Conservation (phyloP, 2,329 filamentous ascomycete genomes). For the Knoxdaviesia capensis region DNA sequence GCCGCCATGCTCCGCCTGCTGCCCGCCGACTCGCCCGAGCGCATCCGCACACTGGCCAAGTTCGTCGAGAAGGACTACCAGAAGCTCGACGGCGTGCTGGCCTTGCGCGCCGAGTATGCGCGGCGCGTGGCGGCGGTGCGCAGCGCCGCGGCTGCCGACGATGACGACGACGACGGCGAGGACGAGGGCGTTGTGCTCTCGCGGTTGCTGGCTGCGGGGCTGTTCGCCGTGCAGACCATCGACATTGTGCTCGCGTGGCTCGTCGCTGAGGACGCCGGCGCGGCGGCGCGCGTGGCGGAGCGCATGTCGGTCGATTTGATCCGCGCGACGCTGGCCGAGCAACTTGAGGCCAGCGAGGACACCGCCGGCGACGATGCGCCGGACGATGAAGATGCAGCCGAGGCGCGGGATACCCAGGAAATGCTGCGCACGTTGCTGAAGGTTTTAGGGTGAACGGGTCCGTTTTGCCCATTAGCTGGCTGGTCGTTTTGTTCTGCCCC, state of each 20-base stretch:
- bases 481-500: too few relatives aligned
- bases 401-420: constrained; percentile 32
- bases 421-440: constrained; percentile 32
- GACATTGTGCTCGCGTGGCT: constrained; percentile 83
- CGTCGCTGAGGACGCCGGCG: constrained; percentile 68
- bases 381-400: background rate
- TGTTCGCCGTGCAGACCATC: constrained; percentile 66
- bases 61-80: constrained; percentile 91
- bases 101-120: constrained; percentile 51
- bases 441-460: constrained; percentile 16
- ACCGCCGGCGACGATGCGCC: constrained; percentile 24
- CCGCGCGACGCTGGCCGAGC: constrained; percentile 44
- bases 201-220: constrained; percentile 58
- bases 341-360: constrained; percentile 30
- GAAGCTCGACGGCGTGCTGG: constrained; percentile 56
- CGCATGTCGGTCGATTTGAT: constrained; percentile 44
- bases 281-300: constrained; percentile 39
- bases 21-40: constrained; percentile 53
- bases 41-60: constrained; percentile 76
- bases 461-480: too few relatives aligned
- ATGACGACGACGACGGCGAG: constrained; percentile 19
- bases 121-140: constrained; percentile 42
- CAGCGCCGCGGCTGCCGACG: constrained; percentile 10
- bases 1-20: constrained; percentile 62
- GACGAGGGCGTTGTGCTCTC: constrained; percentile 57